phyloP scores from a whole-genome alignment of 2,329 filamentous ascomycete genomes.

The Fusarium robinianum region DNA sequence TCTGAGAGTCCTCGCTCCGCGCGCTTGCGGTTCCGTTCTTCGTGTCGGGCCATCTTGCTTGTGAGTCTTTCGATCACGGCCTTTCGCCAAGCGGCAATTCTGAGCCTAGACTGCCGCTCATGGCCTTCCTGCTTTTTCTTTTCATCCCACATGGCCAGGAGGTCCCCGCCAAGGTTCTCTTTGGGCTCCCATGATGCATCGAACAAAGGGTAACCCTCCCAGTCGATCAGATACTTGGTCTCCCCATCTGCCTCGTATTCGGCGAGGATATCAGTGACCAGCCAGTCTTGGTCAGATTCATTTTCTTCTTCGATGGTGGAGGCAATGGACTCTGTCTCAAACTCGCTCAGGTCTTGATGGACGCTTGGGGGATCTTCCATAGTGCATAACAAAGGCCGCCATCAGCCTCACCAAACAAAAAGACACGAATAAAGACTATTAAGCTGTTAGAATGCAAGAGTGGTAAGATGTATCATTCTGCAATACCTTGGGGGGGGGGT shows the following conservation, averaged over 20 bases:
- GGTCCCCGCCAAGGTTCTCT: constrained; percentile 46
- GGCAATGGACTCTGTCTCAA: constrained; percentile 40
- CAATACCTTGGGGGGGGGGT: too few species aligned
- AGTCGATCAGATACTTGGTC: constrained; percentile 43
- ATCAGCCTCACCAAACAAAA: too few species aligned
- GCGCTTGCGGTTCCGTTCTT: constrained; percentile 52
- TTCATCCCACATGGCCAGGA: constrained; percentile 50
- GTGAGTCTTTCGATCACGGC: constrained; percentile 37
- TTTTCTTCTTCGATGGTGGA: constrained; percentile 41
- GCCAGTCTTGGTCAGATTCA: constrained; percentile 52
- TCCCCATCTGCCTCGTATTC: constrained; percentile 43
- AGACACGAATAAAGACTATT: too few species aligned
- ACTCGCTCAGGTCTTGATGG: constrained; percentile 16
- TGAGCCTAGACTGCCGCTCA: constrained; percentile 44
- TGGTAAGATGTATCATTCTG: too few species aligned
- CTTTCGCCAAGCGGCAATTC: constrained; percentile 44
- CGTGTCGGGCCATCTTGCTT: constrained; percentile 45
- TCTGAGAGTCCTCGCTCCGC: constrained; percentile 41
- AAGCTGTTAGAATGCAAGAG: too few species aligned
- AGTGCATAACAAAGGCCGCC: not conserved
- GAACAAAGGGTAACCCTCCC: constrained; percentile 43
- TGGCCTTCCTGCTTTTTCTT: constrained; percentile 44
- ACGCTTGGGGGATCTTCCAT: constrained; percentile 6
- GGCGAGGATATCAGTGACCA: constrained; percentile 57
- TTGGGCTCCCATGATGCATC: constrained; percentile 57